phyloP scores from a whole-genome alignment of 805 yeast species.

The Cyberlindnera maritima region DNA sequence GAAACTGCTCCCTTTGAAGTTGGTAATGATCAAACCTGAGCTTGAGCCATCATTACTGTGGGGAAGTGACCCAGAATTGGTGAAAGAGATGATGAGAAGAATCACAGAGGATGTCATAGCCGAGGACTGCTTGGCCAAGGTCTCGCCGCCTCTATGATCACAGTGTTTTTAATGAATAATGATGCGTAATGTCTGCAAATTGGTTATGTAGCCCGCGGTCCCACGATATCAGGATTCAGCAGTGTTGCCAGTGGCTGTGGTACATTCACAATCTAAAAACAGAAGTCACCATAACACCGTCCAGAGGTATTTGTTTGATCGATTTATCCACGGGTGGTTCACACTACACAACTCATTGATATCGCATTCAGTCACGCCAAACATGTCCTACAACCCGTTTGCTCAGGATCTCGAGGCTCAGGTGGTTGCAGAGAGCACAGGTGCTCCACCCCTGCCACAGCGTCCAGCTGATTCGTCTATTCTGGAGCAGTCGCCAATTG shows the following conservation, averaged over 20 bases:
- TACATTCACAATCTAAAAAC: too few relatives aligned
- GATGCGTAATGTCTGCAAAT: not conserved
- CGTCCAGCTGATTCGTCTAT: slow-evolving; percentile 6
- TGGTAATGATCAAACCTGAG: slow-evolving; percentile 36
- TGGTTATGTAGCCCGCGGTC: slow-evolving; percentile 1
- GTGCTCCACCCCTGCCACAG: not conserved
- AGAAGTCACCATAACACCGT: too few relatives aligned
- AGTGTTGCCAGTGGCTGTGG: too few relatives aligned
- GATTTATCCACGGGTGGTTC: too few relatives aligned
- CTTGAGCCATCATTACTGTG: slow-evolving; percentile 53
- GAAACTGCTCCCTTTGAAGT: slow-evolving; percentile 46
- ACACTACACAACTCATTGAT: too few relatives aligned
- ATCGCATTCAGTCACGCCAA: too few relatives aligned
- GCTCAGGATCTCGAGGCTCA: slow-evolving; percentile 11
- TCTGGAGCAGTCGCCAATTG: not conserved
- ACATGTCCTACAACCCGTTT: slow-evolving; percentile 15
- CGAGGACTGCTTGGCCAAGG: slow-evolving; percentile 48
- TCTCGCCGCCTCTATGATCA: slow-evolving; percentile 46
- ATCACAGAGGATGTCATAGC: slow-evolving; percentile 49
- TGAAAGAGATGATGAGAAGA: slow-evolving; percentile 38
- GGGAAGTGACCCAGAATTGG: slow-evolving; percentile 50
- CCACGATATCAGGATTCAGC: not conserved
- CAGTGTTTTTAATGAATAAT: not conserved
- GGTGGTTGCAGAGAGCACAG: slow-evolving; percentile 1
- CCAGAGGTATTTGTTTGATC: too few relatives aligned